These are phyloP conservation scores for Alternaria infectoria DNA, from an alignment of 2,329 filamentous ascomycete species.

Conservation along the genomic window DNA sequence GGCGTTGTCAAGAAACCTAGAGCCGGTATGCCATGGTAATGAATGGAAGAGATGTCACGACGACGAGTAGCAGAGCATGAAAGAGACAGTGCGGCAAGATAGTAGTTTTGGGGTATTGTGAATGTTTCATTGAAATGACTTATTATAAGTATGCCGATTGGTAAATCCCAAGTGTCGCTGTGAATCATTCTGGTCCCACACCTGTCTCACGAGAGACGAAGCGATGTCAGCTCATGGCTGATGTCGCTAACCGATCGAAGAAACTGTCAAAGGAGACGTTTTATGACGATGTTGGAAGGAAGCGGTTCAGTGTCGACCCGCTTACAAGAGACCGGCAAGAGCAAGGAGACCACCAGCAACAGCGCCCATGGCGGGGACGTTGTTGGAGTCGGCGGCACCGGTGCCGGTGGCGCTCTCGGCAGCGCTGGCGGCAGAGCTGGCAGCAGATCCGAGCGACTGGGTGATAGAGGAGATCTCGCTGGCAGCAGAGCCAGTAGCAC, in stretches of 20 bases:
- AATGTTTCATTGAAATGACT: slow-evolving; percentile 12
- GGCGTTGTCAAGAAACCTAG: too few relatives aligned
- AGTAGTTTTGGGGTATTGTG: not conserved
- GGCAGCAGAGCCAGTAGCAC: not conserved
- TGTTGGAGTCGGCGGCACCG: slow-evolving; percentile 30
- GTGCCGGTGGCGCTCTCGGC: slow-evolving; percentile 16
- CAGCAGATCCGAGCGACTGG: not conserved
- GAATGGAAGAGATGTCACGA: not conserved
- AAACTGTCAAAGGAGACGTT: slow-evolving; percentile 11
- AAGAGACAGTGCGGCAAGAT: not conserved
- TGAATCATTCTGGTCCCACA: slow-evolving; percentile 5
- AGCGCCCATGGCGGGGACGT: slow-evolving; percentile 40
- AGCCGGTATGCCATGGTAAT: too few relatives aligned
- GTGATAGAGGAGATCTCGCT: not conserved
- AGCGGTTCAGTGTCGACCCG: not conserved
- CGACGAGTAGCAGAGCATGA: not conserved
- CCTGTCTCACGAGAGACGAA: slow-evolving; percentile 19
- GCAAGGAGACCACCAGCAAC: slow-evolving; percentile 40
- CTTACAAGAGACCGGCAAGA: slow-evolving; percentile 44
- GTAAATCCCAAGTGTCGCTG: not conserved
- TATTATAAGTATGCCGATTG: slow-evolving; percentile 7
- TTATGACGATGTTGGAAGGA: not conserved
- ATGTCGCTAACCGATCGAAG: slow-evolving; percentile 4
- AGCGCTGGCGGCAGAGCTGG: slow-evolving; percentile 13
- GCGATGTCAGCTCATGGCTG: slow-evolving; percentile 14